Base-by-base conservation (phyloP, 2,329 filamentous ascomycete species). In the Stagonosporopsis tanaceti region DNA sequence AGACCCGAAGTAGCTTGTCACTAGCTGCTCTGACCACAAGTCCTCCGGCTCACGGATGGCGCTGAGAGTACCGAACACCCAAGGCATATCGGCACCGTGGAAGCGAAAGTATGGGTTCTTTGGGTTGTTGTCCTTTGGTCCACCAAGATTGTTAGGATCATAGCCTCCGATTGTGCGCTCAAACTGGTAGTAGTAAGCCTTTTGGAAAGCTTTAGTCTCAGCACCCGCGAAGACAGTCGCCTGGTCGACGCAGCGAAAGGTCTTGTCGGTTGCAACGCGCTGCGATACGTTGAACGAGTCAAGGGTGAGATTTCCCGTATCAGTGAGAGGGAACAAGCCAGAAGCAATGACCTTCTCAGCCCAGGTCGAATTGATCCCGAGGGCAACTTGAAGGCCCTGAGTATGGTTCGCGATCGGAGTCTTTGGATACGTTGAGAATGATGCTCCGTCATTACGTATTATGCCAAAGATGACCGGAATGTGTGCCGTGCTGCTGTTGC, bases 181-280 rank as follows among this genome's bases (percentile, higher is more conserved):
- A 63, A 87, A 84, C 67, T 87, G 83, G 72, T 88, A 88, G 68
- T 82, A 87, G 68, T 84, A 87, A 0, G 85, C 76, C 5, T 76
- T 72, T 27, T 77, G 69, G 65, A 87, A 83, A 0, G 80, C 79
- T 3, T 75, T 72, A 15, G 77, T 79, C 15, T 67, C 71, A 0
- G 81, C 73, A 2, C 80, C 84, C 0, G 82, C 77, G 65, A 82
- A 82, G 6, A 82, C 82, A 2, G 85, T 87, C 5, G 85, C 84
- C 69, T 87, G 80, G 67, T 86, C 84, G 47, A 84, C 75, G 68
- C 86, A 88, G 54, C 85, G 82, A 77, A 87, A 87, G 8, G 82
- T 80, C 48, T 79, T 83, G 69, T 88, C 85, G 2, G 85, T 87
- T 2, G 83, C 80, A 38, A 87, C 76, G 6, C 82, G 82, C 6